Base-by-base conservation (phyloP, 75 land plant species). In the Pinus tabuliformis region DNA sequence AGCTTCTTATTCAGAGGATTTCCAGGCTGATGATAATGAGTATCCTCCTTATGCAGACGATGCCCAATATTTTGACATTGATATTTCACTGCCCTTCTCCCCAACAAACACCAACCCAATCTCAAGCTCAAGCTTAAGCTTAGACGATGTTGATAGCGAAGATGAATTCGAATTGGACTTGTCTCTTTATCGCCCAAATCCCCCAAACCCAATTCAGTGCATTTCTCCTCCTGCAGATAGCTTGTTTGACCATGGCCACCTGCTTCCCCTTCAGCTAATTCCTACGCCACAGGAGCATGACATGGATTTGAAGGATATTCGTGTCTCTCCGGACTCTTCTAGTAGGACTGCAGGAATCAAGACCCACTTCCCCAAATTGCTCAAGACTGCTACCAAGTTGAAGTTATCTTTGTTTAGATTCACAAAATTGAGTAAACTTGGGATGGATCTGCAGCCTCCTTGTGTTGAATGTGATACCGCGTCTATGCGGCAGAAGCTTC, bases 361-460 rank as follows among this genome's bases (percentile, higher is more conserved):
- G 63, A 79, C 78, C 42, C 80, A 82, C 54, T 79, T 89, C 56
- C 81, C 81, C 6, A 57, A 78, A 0, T 45, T 89, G 60, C 54
- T 84, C 59, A 86, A 82, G 59, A 82, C 91, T 1, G 91, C 91
- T 8, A 81, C 87, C 20, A 90, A 81, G 83, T 74, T 90, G 37
- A 73, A 83, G 9, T 79, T 90, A 37, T 83, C 81, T 74, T 42
- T 87, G 73, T 68, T 82, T 30, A 82, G 89, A 8, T 58, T 87
- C 21, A 83, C 77, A 70, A 90, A 82, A 59, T 78, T 79, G 24
- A 37, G 45, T 79, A 62, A 59, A 20, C 63, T 57, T 12, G 65
- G 77, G 45, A 80, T 58, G 58, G 26, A 81, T 24, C 56, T 56
- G 58, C 58, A 52, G 58, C 9, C 73, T 45, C 36, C 73, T 42